Conservation (phyloP, 768 basidiomycete genomes). For the Saitozyma podzolica region DNA sequence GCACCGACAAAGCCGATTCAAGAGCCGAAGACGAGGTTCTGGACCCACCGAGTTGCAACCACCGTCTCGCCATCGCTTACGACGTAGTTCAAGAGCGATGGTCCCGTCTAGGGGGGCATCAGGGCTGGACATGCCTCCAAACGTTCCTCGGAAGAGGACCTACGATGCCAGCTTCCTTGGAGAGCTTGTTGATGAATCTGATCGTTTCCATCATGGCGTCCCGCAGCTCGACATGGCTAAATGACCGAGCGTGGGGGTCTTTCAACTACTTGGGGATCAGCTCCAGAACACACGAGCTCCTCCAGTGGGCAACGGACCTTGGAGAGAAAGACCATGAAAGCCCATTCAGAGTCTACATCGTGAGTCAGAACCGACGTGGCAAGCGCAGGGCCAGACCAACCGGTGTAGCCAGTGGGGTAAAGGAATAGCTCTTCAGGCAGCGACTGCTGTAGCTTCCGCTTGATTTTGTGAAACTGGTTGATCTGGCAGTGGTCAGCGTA, state of each 20-base stretch:
- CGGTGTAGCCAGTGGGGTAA: conserved; percentile 88
- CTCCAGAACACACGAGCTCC: background rate
- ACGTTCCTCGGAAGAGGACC: conserved; percentile 7
- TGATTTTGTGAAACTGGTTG: conserved; percentile 75
- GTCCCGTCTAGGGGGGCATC: conserved; percentile 55
- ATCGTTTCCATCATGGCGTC: conserved; percentile 90
- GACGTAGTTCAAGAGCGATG: conserved; percentile 91
- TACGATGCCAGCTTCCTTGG: conserved; percentile 63
- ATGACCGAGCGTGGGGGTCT: conserved; percentile 71
- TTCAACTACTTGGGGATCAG: conserved; percentile 58
- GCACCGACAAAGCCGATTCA: background rate
- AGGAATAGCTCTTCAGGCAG: conserved; percentile 83
- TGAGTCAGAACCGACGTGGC: conserved; percentile 12
- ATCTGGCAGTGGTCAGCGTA: conserved; percentile 55
- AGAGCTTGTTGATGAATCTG: conserved; percentile 69
- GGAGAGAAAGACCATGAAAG: conserved; percentile 86
- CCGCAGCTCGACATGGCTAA: conserved; percentile 70
- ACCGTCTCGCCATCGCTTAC: conserved; percentile 94
- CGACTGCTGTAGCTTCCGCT: conserved; percentile 72
- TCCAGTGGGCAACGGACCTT: conserved; percentile 8
- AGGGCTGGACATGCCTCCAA: background rate
- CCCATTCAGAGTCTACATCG: conserved; percentile 86
- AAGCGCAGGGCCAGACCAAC: conserved; percentile 53
- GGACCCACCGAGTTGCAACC: conserved; percentile 69
- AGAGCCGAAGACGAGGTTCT: too few relatives aligned